phyloP scores from a whole-genome alignment of 1,139 yeast genomes.

The Geotrichum citri-aurantii region DNA sequence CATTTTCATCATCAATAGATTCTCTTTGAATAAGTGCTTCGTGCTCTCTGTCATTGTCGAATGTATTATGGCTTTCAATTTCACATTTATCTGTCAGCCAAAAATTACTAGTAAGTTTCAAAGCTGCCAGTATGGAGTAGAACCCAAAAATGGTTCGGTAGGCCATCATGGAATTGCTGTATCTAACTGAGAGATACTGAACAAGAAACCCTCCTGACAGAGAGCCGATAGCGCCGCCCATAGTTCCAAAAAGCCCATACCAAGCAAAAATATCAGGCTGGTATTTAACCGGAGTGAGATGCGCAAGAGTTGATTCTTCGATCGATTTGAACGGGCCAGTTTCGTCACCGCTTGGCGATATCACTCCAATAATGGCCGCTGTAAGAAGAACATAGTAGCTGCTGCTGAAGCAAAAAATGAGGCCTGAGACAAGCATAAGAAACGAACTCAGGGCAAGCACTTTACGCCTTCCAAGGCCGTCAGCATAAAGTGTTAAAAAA shows the following conservation, averaged over 20 bases:
- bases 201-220: slow-evolving; percentile 58
- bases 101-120: slow-evolving; percentile 52
- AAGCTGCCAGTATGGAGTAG: slow-evolving; percentile 52
- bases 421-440: slow-evolving; percentile 67
- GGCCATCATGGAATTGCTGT: slow-evolving; percentile 36
- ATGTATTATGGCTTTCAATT: slow-evolving; percentile 20
- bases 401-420: slow-evolving; percentile 50
- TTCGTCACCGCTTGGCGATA: slow-evolving; percentile 88
- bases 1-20: not conserved
- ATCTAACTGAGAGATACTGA: slow-evolving; percentile 39
- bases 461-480: slow-evolving; percentile 60
- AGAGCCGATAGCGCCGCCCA: slow-evolving; percentile 75
- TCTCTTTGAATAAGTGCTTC: slow-evolving; percentile 3
- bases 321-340: slow-evolving; percentile 89
- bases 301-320: slow-evolving; percentile 83
- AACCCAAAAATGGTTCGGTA: slow-evolving; percentile 55
- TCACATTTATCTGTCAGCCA: slow-evolving; percentile 56
- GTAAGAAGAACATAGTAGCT: slow-evolving; percentile 51
- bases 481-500: slow-evolving; percentile 64
- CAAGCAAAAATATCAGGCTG: slow-evolving; percentile 74
- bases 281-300: slow-evolving; percentile 58
- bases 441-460: slow-evolving; percentile 62
- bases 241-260: slow-evolving; percentile 60
- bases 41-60: slow-evolving; percentile 2
- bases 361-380: slow-evolving; percentile 64